These are phyloP conservation scores for Cytauxzoon felis DNA, from an alignment of 169 alveolate species.

Conservation along the genomic window DNA sequence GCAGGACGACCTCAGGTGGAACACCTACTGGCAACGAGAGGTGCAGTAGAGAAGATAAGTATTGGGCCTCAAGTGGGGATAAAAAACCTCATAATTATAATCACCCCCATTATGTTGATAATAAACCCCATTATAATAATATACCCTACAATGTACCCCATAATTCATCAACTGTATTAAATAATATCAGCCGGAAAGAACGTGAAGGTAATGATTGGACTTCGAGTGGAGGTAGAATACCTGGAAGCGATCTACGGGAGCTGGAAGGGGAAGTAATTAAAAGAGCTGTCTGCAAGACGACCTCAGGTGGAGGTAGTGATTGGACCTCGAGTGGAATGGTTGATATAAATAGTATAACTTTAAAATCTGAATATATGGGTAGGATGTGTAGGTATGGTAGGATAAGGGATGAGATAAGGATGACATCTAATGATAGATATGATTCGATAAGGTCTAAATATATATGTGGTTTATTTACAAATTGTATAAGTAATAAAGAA, in stretches of 20 bases:
- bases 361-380: too few relatives aligned
- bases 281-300: background rate
- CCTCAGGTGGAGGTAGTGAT: background rate
- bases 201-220: background rate
- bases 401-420: too few relatives aligned
- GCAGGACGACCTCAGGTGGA: too few relatives aligned
- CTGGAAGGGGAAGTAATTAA: background rate
- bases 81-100: constrained; percentile 17
- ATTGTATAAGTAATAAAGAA: background rate
- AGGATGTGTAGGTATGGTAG: too few relatives aligned
- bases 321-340: too few relatives aligned
- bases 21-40: background rate
- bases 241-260: background rate
- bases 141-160: too few relatives aligned
- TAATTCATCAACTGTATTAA: too few relatives aligned
- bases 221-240: background rate
- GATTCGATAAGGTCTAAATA: background rate
- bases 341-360: too few relatives aligned
- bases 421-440: too few relatives aligned
- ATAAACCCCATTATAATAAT: constrained; percentile 5
- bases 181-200: too few relatives aligned
- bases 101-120: constrained; percentile 22
- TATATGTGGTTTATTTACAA: background rate
- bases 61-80: background rate
- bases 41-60: background rate